Evolutionary conservation across 2,329 filamentous ascomycete genomes (phyloP), one percentile per base, ranked within the genome.

Genomic region (Phialophora macrospora): DNA sequence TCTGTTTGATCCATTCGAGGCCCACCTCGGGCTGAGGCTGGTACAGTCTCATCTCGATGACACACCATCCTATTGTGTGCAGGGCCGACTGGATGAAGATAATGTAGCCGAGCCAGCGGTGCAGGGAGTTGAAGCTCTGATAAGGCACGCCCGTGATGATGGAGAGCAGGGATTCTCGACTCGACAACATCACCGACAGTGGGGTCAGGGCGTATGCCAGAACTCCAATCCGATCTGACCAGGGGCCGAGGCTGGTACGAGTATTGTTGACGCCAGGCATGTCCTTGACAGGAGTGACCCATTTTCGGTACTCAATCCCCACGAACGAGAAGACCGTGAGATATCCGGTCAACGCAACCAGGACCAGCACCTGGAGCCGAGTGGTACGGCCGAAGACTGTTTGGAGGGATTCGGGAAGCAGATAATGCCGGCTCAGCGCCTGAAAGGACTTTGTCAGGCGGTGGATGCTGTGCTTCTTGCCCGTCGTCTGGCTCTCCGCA

Each of bases 111-210:
- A 88, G 79, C 90, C 90, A 93, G 34, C 89, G 87, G 75, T 92
- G 90, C 22, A 93, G 79, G 73, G 93, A 93, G 76, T 90, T 88
- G 82, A 93, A 92, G 72, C 85, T 86, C 71, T 92, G 90, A 72
- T 92, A 91, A 0, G 90, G 89, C 0, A 93, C 81, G 1, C 90
- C 90, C 0, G 90, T 93, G 56, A 91, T 75, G 14, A 90, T 74
- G 0, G 87, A 90, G 3, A 93, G 82, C 1, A 92, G 79, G 0
- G 87, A 90, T 74, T 93, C 90, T 48, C 90, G 83, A 64, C 82
- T 88, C n/a, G 85, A 82, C 12, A 93, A 81, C 55, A 90, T 77
- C 32, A 93, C 78, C 0, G 88, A 88, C 0, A 93, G 80, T 0
- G 90, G 90, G 0, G 90, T 92, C 9, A 93, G 81, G 0, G 89